Percentiles rank a stretch among this genome's conserved stretches.
Conservation (phyloP, 257 asterid genomes). For the Apocynum venetum region DNA sequence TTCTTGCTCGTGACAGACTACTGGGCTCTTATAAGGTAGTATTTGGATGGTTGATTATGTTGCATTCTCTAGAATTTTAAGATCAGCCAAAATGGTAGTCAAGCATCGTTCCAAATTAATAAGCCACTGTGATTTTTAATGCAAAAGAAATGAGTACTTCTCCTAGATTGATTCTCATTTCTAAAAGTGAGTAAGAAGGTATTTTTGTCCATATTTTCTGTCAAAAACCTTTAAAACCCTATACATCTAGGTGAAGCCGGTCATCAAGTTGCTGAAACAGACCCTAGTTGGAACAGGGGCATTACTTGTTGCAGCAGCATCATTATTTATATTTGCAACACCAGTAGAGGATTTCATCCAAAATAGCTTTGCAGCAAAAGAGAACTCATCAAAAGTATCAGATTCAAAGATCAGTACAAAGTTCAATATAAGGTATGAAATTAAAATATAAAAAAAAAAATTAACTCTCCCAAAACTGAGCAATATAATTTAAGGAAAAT, state of each 20-base stretch:
- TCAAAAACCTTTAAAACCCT: conserved; percentile 14
- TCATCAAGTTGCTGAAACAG: conserved; percentile 81
- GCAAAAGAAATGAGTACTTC: neutral
- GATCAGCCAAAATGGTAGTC: neutral
- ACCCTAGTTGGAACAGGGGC: conserved; percentile 87
- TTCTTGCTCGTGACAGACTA: conserved; percentile 81
- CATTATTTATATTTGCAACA: conserved; percentile 64
- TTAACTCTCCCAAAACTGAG: neutral
- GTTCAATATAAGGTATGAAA: conserved; percentile 52
- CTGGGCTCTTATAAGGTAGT: conserved; percentile 83
- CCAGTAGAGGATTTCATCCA: conserved; percentile 71
- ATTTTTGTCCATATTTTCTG: neutral
- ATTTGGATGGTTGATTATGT: conserved; percentile 14
- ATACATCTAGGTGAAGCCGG: conserved; percentile 74
- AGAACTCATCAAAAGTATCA: conserved; percentile 35
- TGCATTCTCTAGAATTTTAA: conserved; percentile 10
- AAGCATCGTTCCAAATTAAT: neutral
- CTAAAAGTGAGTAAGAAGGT: conserved; percentile 2
- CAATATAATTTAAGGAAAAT: neutral
- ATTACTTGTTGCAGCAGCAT: conserved; percentile 64
- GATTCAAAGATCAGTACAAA: conserved; percentile 38
- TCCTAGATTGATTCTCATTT: neutral
- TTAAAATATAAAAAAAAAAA: neutral
- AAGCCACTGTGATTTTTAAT: neutral
- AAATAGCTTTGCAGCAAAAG: conserved; percentile 35